These are phyloP conservation scores for Neopestalotiopsis sp. DNA, from an alignment of 2,329 filamentous ascomycete genomes.

Conservation along the genomic window DNA sequence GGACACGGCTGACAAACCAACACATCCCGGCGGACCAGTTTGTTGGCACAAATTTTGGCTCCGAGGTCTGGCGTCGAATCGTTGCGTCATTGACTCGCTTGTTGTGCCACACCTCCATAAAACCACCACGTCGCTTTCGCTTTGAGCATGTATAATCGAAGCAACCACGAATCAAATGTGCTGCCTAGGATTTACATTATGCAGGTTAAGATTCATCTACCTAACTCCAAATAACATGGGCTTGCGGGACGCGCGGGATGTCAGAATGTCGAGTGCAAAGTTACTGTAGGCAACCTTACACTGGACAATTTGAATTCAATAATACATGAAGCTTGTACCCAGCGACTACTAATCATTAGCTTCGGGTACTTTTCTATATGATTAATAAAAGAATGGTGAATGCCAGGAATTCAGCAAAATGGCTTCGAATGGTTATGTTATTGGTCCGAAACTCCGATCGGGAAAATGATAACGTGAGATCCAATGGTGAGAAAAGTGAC, in stretches of 20 bases:
- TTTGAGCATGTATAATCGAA: background rate
- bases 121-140: background rate
- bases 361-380: background rate
- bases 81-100: constrained; percentile 10
- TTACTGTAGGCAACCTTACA: background rate
- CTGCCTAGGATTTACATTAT: background rate
- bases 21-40: too few species aligned
- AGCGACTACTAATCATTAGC: background rate
- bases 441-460: background rate
- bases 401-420: background rate
- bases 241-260: too few species aligned
- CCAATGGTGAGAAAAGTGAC: background rate
- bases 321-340: background rate
- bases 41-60: background rate
- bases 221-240: background rate
- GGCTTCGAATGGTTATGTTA: background rate
- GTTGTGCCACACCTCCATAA: background rate
- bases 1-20: background rate
- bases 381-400: background rate
- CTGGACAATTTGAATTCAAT: background rate
- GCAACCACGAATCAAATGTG: constrained; percentile 4
- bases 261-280: background rate
- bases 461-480: background rate
- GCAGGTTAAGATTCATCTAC: background rate
- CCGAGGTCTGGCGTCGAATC: background rate